Evolutionary conservation across 2,329 filamentous ascomycete species (phyloP), one percentile per base, ranked within the genome.

Genomic region (Ciborinia camelliae): DNA sequence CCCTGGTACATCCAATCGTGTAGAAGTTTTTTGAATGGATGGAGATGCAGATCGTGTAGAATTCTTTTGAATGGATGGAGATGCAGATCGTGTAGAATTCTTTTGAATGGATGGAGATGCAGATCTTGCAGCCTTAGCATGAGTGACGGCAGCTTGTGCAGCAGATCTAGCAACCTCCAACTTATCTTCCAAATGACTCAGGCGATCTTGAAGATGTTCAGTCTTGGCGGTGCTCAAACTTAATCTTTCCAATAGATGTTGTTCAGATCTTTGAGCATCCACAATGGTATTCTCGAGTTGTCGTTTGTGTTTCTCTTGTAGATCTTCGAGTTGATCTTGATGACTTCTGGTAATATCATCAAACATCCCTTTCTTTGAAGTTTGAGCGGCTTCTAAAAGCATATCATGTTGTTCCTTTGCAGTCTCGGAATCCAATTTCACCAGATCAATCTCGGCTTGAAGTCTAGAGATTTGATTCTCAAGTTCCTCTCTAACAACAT

Each of bases 121-220:
- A 5, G 53, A 47, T 32, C 59, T 78, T 74, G 66, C 77, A 74
- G 30, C 75, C 57, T 70, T 69, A 37, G 55, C 55, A 37, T 59
- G 55, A 59, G 43, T 37, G 9, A 73, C 63, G 39, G 78, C 79
- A 67, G 81, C 83, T 60, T 87, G 87, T 50, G 89, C 90, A 41
- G 91, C 92, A 76, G 89, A 85, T 20, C 93, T 93, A 30, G 94
- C 89, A 71, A 98, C 90, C 71, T 96, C 89, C 20, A 99, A 84
- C 76, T 92, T 94, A 76, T 97, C 93, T 75, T 97, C 92, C 1
- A 98, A 82, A 71, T 96, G 90, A 5, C 84, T 78, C 32, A 97
- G 85, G 71, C 91, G 91, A 72, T 97, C 93, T 75, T 96, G 89
- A 28, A 96, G 85, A 75, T 96, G 90, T 71, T 92, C 87, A 4